phyloP scores from a whole-genome alignment of 2,329 filamentous ascomycete genomes.

The Fusarium longipes region DNA sequence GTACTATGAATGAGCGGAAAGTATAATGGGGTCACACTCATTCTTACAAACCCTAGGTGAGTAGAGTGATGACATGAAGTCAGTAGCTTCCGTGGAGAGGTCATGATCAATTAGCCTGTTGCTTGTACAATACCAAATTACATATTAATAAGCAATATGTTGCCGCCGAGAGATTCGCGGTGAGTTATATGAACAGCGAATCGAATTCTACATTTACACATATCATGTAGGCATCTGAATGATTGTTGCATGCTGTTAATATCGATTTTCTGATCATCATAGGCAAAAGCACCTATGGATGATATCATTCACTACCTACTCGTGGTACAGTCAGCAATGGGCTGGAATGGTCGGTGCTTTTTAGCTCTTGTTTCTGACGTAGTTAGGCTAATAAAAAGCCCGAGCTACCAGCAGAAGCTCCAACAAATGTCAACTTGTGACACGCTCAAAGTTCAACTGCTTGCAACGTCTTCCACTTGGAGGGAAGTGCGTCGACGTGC shows the following conservation, averaged over 20 bases:
- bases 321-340: constrained; percentile 14
- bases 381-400: not conserved
- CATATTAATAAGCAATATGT: not conserved
- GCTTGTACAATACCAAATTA: not conserved
- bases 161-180: not conserved
- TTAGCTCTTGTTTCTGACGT: constrained; percentile 27
- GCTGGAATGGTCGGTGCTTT: constrained; percentile 19
- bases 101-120: not conserved
- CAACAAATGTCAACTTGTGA: constrained; percentile 4
- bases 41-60: constrained; percentile 11
- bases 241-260: not conserved
- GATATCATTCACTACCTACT: constrained; percentile 22
- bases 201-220: not conserved
- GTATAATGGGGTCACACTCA: constrained; percentile 14
- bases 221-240: not conserved
- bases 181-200: not conserved
- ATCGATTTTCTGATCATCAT: not conserved
- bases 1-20: not conserved
- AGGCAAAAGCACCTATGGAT: constrained; percentile 3
- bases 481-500: not conserved
- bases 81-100: not conserved
- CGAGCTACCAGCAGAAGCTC: constrained; percentile 5
- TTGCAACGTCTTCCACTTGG: not conserved
- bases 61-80: not conserved
- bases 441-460: not conserved